Evolutionary conservation across 495 filamentous ascomycete species (phyloP), one percentile per base, ranked within the genome.

Genomic region (Platismatia glauca): DNA sequence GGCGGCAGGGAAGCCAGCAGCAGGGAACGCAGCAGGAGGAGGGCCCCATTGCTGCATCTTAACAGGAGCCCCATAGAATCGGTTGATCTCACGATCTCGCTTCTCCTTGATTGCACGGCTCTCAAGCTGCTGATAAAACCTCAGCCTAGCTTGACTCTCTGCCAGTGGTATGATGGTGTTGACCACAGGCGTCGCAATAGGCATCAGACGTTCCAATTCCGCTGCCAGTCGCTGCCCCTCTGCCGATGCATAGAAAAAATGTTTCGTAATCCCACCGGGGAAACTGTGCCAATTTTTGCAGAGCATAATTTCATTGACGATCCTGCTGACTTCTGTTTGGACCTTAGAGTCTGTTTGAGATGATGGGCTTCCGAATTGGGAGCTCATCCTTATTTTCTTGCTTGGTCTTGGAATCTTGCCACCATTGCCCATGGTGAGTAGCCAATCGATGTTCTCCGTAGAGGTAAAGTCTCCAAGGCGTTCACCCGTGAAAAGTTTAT

Each of bases 401-500:
- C 29, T 53, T 33, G 29, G 27, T 53, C 1, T 53, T 53, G 50
- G 50, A 1, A 53, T 33, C 50, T 53, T 33, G 27, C 50, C 50
- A 53, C 50, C 50, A 33, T 53, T 53, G 27, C 50, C 29, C 29
- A 53, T 7, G 6, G 50, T 34, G 15, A 53, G 50, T 22, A 53
- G 16, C 50, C 50, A 53, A 53, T 53, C 50, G n/a, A 53, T 53
- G 15, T 53, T 53, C 7, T 53, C 50, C 29, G 0, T 33, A 12
- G 50, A 22, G 15, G 27, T 53, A 33, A 53, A 53, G 11, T 53
- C 50, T n/a, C 50, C 50, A 53, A 53, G 50, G 16, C 50, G 50
- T 33, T 53, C 50, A 53, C 50, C 50, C 1, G 50, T 53, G 20
- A 53, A 53, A 7, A 53, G 29, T 33, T n/a, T 53, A 22, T 53